These are phyloP conservation scores for Talaromyces islandicus DNA, from an alignment of 2,329 filamentous ascomycete species.

Conservation along the genomic window DNA sequence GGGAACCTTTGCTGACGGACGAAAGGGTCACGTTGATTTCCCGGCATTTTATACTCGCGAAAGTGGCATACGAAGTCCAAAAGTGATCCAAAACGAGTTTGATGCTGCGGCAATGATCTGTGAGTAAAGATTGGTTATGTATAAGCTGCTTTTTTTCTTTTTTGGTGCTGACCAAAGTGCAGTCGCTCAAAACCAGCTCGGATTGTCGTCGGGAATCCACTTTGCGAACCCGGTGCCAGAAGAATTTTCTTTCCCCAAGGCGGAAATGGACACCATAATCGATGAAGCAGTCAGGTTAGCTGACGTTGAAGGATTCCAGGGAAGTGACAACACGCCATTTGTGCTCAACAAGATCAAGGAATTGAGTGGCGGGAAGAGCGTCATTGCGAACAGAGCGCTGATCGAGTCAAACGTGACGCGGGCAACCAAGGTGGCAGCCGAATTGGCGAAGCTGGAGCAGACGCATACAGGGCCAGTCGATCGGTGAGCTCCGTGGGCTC, in stretches of 20 bases:
- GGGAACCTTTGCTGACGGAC: constrained; percentile 81
- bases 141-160: neutral
- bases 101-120: constrained; percentile 86
- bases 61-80: constrained; percentile 74
- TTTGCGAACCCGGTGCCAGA: constrained; percentile 85
- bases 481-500: constrained; percentile 33
- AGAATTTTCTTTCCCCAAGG: constrained; percentile 61
- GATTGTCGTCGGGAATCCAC: constrained; percentile 70
- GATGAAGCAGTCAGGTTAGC: constrained; percentile 62
- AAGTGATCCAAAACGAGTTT: constrained; percentile 64
- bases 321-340: constrained; percentile 78
- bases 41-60: constrained; percentile 91
- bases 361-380: constrained; percentile 64
- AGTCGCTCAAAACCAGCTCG: constrained; percentile 67
- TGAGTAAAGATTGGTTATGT: constrained; percentile 31
- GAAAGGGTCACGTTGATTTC: constrained; percentile 68
- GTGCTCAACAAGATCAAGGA: constrained; percentile 73
- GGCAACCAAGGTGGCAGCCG: constrained; percentile 60
- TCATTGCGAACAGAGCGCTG: constrained; percentile 67
- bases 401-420: constrained; percentile 62
- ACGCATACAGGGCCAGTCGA: constrained; percentile 19
- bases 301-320: constrained; percentile 58
- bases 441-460: constrained; percentile 52
- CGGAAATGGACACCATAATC: constrained; percentile 65
- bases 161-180: constrained; percentile 8